Evolutionary conservation across 495 filamentous ascomycete genomes (phyloP), one percentile per base, ranked within the genome.

Genomic region (Aspergillus steynii): DNA sequence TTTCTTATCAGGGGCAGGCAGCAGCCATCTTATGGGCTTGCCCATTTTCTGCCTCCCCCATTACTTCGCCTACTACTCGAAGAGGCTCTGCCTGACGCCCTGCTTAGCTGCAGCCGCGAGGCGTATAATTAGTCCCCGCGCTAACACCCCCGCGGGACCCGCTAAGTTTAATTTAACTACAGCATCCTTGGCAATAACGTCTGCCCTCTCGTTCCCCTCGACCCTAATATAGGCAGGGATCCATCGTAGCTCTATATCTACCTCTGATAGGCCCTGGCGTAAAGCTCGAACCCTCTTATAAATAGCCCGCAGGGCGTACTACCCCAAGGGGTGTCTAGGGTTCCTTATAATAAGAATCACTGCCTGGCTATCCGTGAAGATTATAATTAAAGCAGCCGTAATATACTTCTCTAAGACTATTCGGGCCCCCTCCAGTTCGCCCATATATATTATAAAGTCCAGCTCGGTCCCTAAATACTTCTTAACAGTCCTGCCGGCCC

Each of bases 311-410:
- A 52, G 20, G 5, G 28, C 28, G n/a, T 52, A 29, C 10, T 52
- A n/a, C 2, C 50, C 50, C 27, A 29, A 26, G 2, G n/a, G 50
- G 5, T 28, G 50, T 3, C 46, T 9, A 9, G 50, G 26, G n/a
- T n/a, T n/a, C n/a, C n/a, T n/a, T n/a, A n/a, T n/a, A n/a, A n/a
- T n/a, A n/a, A n/a, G n/a, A n/a, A 52, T 52, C 2, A 12, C 50
- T 52, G 26, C 26, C 20, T 52, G 20, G 50, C 50, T 52, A 29
- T 52, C 50, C 4, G 50, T 6, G 27, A 52, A 52, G 20, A 52
- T 28, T 25, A 12, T 29, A 25, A 52, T 29, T n/a, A n/a, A n/a
- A n/a, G n/a, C n/a, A n/a, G n/a, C n/a, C 25, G 25, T 3, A 4
- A 15, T 48, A 15, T 3, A 5, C n/a, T 28, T 27, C 50, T 52